Conservation (phyloP, 345 rosid species). For the Stellera chamaejasme region DNA sequence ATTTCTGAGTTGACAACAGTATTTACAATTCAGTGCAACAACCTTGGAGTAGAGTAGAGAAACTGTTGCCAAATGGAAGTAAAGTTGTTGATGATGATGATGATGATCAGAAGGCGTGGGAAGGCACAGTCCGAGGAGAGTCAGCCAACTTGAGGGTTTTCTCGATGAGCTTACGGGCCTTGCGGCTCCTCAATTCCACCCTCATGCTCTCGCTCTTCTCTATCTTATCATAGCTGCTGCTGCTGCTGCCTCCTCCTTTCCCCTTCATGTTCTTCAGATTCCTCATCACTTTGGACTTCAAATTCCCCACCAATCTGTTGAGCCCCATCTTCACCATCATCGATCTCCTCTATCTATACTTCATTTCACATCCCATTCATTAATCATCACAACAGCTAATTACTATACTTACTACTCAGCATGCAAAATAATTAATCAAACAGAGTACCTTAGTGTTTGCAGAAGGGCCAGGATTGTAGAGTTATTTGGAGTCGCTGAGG, state of each 20-base stretch:
- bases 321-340: conserved; percentile 49
- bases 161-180: conserved; percentile 67
- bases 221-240: conserved; percentile 52
- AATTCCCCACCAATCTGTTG: conserved; percentile 37
- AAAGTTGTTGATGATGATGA: neutral
- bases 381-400: too few relatives aligned
- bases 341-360: too few relatives aligned
- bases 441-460: too few relatives aligned
- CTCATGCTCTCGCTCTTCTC: conserved; percentile 98
- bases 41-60: too few relatives aligned
- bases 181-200: conserved; percentile 73
- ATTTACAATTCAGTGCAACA: too few relatives aligned
- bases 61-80: conserved; percentile 6
- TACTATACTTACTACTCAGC: neutral
- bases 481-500: too few relatives aligned
- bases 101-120: conserved; percentile 37
- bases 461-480: neutral
- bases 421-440: too few relatives aligned
- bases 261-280: conserved; percentile 55
- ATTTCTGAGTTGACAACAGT: too few relatives aligned
- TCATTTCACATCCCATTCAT: too few relatives aligned
- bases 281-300: conserved; percentile 60
- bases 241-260: conserved; percentile 33
- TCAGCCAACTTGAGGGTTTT: conserved; percentile 69
- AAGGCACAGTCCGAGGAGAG: conserved; percentile 52